Base-by-base conservation (phyloP, 2,329 filamentous ascomycete species). In the Byssothecium circinans region DNA sequence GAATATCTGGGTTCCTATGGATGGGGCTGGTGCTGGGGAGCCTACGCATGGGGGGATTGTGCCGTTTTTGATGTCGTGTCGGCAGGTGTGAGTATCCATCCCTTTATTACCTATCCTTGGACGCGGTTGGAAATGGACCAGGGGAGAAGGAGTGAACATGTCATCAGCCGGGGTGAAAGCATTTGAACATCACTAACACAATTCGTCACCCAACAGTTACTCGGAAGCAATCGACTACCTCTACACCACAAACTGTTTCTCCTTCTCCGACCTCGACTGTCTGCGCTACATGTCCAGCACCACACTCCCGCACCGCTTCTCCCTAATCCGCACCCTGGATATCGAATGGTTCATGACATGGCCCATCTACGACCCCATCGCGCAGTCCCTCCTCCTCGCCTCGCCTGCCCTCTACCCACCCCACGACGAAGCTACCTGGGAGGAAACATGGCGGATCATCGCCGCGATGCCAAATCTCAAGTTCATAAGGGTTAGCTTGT, bases 51-150 rank as follows among this genome's bases (percentile, higher is more conserved):
- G 55, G 3, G 33, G 69, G 11, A 60, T 74, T 2, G 48, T 70
- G 15, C 61, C 70, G 12, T 62, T 65, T 23, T 55, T 75, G 20
- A 61, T 70, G 15, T 58, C 58, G 17, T 71, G 62, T 44, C 64
- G 70, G 11, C 57, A 60, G 27, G 49, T 57, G n/a, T n/a, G n/a
- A n/a, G n/a, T n/a, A n/a, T n/a, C n/a, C n/a, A n/a, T n/a, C n/a
- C n/a, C n/a, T n/a, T n/a, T n/a, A n/a, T n/a, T n/a, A n/a, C n/a
- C n/a, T n/a, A n/a, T n/a, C n/a, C n/a, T n/a, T n/a, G n/a, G n/a
- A n/a, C n/a, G n/a, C n/a, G n/a, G n/a, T n/a, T n/a, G n/a, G n/a
- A n/a, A n/a, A n/a, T n/a, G n/a, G n/a, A n/a, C n/a, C n/a, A n/a
- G n/a, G n/a, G n/a, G n/a, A n/a, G n/a, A n/a, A n/a, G n/a, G n/a